Conservation (phyloP, 2,329 filamentous ascomycete species). For the Mycosphaerella arachidis region DNA sequence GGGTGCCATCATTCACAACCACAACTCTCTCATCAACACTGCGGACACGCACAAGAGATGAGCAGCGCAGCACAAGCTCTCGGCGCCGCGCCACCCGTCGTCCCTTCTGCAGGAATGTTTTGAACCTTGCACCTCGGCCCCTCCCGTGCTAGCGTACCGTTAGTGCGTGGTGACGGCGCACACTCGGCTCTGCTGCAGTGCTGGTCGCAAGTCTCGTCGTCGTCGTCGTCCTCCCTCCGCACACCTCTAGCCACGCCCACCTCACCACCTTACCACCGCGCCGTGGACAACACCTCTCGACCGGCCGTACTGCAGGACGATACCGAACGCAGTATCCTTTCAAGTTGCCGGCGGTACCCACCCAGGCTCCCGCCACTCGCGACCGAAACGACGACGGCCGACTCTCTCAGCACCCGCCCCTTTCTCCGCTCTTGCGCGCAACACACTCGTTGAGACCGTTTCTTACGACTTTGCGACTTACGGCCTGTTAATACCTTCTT, state of each 20-base stretch:
- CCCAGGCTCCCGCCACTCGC: not conserved
- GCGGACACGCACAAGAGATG: too few relatives aligned
- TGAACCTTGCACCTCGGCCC: not conserved
- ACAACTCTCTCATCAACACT: too few relatives aligned
- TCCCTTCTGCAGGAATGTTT: not conserved
- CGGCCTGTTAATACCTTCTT: conserved; percentile 21
- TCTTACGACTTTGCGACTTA: conserved; percentile 19
- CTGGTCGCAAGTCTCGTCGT: not conserved
- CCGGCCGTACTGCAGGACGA: conserved; percentile 4
- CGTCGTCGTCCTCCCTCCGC: not conserved
- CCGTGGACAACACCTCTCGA: not conserved
- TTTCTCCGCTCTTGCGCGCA: conserved; percentile 9
- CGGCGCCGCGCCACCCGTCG: not conserved
- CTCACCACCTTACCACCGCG: not conserved
- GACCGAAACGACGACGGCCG: not conserved
- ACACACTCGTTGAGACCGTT: conserved; percentile 17
- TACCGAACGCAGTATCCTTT: conserved; percentile 3
- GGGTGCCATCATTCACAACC: too few relatives aligned
- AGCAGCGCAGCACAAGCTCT: too few relatives aligned
- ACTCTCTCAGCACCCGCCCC: conserved; percentile 11
- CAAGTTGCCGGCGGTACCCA: conserved; percentile 9
- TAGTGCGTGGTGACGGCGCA: too few relatives aligned
- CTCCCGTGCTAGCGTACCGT: not conserved
- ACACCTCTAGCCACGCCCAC: not conserved
- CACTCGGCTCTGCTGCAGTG: not conserved